A percentile compares a stretch with the other conserved stretches of the same genome.
These are phyloP conservation scores for Aspergillus coremiiformis DNA, from an alignment of 495 filamentous ascomycete species.

Conservation along the genomic window DNA sequence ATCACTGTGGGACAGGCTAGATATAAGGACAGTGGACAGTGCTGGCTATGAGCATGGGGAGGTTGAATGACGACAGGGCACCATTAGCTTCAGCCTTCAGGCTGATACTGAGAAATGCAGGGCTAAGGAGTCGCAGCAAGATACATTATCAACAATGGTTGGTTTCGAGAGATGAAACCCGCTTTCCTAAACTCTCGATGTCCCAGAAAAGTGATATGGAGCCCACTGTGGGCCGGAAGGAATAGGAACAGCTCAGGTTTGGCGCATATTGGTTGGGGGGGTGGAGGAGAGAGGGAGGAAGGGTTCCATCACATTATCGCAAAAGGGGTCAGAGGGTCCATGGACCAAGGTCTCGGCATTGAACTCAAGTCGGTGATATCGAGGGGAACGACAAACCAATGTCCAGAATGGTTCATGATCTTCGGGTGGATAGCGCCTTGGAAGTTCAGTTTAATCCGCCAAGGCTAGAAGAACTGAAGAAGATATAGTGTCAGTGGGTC, in stretches of 20 bases:
- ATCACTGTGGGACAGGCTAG: neutral
- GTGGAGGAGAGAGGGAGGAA: no score
- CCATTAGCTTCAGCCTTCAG: conserved; percentile 3
- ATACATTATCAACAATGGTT: conserved; percentile 5
- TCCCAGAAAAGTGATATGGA: conserved; percentile 1
- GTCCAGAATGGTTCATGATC: conserved; percentile 6
- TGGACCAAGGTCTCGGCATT: conserved; percentile 3
- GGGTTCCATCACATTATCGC: conserved; percentile 1
- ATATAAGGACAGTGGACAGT: neutral
- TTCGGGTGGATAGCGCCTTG: conserved; percentile 5
- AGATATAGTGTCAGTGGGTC: conserved; percentile 8
- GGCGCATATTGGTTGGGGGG: conserved; percentile 6
- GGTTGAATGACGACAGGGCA: conserved; percentile 2
- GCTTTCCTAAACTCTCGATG: conserved; percentile 2
- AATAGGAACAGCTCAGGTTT: conserved; percentile 1
- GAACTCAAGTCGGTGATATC: neutral
- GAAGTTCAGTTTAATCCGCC: conserved; percentile 2
- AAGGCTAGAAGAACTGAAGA: neutral
- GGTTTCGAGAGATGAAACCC: conserved; percentile 5
- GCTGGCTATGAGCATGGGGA: conserved; percentile 1
- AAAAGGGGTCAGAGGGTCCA: conserved; percentile 1
- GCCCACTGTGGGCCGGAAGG: conserved; percentile 3
- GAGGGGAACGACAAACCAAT: neutral
- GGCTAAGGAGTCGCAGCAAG: neutral
- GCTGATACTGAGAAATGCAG: neutral